Conservation (phyloP, 1,284 basidiomycete species). For the Sporisorium reilianum region DNA sequence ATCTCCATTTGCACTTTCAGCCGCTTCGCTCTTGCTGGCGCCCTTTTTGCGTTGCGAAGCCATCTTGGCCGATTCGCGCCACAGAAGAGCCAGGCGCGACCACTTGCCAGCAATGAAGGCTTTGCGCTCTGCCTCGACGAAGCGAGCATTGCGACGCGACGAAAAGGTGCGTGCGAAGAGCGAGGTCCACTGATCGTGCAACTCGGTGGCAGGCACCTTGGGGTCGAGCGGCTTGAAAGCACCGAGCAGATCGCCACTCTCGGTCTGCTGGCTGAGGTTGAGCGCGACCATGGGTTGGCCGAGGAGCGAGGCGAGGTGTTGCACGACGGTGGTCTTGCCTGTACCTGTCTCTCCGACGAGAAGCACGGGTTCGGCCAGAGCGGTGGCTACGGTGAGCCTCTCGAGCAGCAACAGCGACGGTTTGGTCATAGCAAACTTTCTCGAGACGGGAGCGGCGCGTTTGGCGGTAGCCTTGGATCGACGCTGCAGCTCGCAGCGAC, state of each 20-base stretch:
- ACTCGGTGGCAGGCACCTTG: constrained; percentile 77
- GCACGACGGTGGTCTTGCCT: constrained; percentile 94
- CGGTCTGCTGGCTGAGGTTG: constrained; percentile 96
- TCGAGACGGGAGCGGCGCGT: constrained; percentile 39
- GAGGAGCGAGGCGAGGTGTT: constrained; percentile 86
- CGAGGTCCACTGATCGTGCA: constrained; percentile 83
- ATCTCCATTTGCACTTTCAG: constrained; percentile 5
- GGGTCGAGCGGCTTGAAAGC: constrained; percentile 93
- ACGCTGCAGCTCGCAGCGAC: constrained; percentile 51
- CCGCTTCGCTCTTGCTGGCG: constrained; percentile 68
- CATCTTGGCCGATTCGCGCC: constrained; percentile 82
- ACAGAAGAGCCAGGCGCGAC: constrained; percentile 84
- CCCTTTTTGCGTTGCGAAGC: constrained; percentile 68
- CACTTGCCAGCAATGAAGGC: constrained; percentile 86
- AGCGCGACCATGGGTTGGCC: constrained; percentile 84
- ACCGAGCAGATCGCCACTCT: constrained; percentile 91
- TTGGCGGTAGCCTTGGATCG: constrained; percentile 22
- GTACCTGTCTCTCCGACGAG: constrained; percentile 98
- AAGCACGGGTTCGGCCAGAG: constrained; percentile 84
- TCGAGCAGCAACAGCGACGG: constrained; percentile 86
- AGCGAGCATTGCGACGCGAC: constrained; percentile 87
- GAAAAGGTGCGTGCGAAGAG: constrained; percentile 91
- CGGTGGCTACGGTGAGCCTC: constrained; percentile 81
- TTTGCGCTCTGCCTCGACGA: constrained; percentile 85
- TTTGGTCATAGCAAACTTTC: constrained; percentile 84